A percentile compares a stretch with the other conserved stretches of the same genome.
These are phyloP conservation scores for Podospora pseudocomata DNA, from an alignment of 495 filamentous ascomycete genomes.

Conservation along the genomic window DNA sequence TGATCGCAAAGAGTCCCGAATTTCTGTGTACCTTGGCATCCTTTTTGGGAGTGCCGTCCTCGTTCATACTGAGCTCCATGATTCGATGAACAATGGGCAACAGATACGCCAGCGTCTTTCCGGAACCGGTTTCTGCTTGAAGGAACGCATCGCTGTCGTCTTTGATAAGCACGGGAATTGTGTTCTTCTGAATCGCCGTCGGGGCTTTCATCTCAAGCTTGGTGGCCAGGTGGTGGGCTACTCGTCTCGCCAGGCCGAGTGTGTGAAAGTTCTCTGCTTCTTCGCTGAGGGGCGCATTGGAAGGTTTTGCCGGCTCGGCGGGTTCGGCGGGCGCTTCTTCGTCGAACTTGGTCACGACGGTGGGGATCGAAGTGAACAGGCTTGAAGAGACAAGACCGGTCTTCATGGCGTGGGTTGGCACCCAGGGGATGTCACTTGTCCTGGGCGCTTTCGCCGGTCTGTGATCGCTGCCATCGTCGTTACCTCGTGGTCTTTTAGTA, in stretches of 20 bases:
- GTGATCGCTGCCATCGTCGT: constrained; percentile 2
- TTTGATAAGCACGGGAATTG: constrained; percentile 67
- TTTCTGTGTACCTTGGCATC: constrained; percentile 61
- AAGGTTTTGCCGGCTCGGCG: constrained; percentile 62
- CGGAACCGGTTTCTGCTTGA: constrained; percentile 94
- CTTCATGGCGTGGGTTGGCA: constrained; percentile 33
- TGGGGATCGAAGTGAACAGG: constrained; percentile 84
- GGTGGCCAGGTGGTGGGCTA: constrained; percentile 77
- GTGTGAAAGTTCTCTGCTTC: constrained; percentile 79
- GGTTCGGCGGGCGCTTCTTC: constrained; percentile 41
- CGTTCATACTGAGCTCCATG: constrained; percentile 62
- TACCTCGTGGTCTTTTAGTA: neutral
- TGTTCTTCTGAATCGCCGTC: constrained; percentile 88
- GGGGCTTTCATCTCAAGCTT: constrained; percentile 88
- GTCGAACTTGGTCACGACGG: constrained; percentile 53
- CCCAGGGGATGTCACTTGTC: constrained; percentile 21
- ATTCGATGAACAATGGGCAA: constrained; percentile 87
- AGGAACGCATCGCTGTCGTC: constrained; percentile 91
- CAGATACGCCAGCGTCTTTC: constrained; percentile 92
- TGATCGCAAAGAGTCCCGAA: constrained; percentile 87
- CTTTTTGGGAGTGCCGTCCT: constrained; percentile 43
- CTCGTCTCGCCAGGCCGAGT: constrained; percentile 69
- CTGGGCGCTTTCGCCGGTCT: constrained; percentile 43
- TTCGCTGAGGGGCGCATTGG: constrained; percentile 88
- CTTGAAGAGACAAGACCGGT: constrained; percentile 69